phyloP scores from a whole-genome alignment of 352 stramenopile genomes.

The Globisporangium recalcitrans region DNA sequence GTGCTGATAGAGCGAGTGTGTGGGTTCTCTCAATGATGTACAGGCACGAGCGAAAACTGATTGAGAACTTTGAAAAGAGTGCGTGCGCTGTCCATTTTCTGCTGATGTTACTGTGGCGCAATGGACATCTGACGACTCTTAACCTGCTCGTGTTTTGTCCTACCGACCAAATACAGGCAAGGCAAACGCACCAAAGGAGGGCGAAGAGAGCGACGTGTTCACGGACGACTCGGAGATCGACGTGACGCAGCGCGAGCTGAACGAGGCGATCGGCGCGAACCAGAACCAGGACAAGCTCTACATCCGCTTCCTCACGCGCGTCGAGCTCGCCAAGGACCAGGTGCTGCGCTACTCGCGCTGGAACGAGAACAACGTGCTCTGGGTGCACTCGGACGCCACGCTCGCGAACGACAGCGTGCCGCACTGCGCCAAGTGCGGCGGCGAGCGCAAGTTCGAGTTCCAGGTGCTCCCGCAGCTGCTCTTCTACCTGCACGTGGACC shows the following conservation, averaged over 20 bases:
- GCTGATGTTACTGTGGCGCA: neutral
- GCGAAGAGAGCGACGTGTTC: slow-evolving; percentile 45
- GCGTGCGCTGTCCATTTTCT: slow-evolving; percentile 11
- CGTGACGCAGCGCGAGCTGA: slow-evolving; percentile 70
- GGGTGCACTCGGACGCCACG: slow-evolving; percentile 75
- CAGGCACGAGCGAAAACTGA: slow-evolving; percentile 61
- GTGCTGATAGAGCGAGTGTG: neutral
- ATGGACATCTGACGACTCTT: neutral
- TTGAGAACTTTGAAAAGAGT: slow-evolving; percentile 68
- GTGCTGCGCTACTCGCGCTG: slow-evolving; percentile 89
- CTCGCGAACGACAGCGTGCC: slow-evolving; percentile 39
- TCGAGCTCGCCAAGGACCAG: slow-evolving; percentile 80
- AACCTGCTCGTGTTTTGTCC: neutral
- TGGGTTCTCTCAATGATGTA: neutral
- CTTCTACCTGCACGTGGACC: slow-evolving; percentile 86
- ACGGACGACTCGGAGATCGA: slow-evolving; percentile 72
- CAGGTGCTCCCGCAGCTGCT: slow-evolving; percentile 94
- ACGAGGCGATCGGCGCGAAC: slow-evolving; percentile 54
- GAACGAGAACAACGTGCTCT: slow-evolving; percentile 80
- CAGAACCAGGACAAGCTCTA: slow-evolving; percentile 72
- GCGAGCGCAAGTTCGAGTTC: slow-evolving; percentile 90
- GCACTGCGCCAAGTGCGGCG: slow-evolving; percentile 76
- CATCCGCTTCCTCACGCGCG: slow-evolving; percentile 73
- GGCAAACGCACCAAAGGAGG: slow-evolving; percentile 1
- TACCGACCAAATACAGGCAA: slow-evolving; percentile 20